A percentile compares a stretch with the other conserved stretches of the same genome.
phyloP scores from a whole-genome alignment of 2,329 filamentous ascomycete genomes.

The Neocatenulostroma microsporum region DNA sequence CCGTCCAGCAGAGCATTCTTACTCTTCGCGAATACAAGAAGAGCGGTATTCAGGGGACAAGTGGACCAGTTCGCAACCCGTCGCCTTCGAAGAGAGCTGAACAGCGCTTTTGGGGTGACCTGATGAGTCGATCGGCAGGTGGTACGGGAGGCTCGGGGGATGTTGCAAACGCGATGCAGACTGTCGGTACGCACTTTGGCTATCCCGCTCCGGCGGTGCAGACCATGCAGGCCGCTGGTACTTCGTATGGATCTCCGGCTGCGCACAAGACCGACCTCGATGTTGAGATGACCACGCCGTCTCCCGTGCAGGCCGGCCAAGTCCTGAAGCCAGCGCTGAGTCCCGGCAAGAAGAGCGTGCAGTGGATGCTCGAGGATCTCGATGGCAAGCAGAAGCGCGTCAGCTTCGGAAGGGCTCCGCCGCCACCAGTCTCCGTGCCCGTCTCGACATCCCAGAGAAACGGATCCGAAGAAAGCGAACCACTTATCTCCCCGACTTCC shows the following conservation, averaged over 20 bases:
- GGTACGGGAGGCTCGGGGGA: no score
- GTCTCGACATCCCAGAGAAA: not conserved
- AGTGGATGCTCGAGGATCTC: conserved; percentile 13
- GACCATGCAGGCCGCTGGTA: no score
- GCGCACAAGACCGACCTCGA: no score
- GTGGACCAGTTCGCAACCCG: not conserved
- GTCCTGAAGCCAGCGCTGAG: conserved; percentile 12
- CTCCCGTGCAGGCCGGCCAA: conserved; percentile 16
- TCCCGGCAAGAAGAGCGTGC: conserved; percentile 11
- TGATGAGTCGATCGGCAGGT: no score
- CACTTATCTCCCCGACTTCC: conserved; percentile 12
- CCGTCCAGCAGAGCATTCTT: conserved; percentile 8
- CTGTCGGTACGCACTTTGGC: no score
- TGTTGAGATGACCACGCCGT: no score
- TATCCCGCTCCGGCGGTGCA: no score
- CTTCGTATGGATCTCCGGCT: no score
- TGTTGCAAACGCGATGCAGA: no score
- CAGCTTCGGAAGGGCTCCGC: conserved; percentile 9
- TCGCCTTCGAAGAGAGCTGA: conserved; percentile 8
- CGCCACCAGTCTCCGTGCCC: not conserved
- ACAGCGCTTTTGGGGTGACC: conserved; percentile 11
- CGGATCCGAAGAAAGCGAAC: not conserved
- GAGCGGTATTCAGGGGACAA: no score
- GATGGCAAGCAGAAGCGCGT: conserved; percentile 10
- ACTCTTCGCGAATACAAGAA: conserved; percentile 11